A percentile compares a stretch with the other conserved stretches of the same genome.
phyloP scores from a whole-genome alignment of 306 rosid genomes.

The Cucurbita argyrosperma region DNA sequence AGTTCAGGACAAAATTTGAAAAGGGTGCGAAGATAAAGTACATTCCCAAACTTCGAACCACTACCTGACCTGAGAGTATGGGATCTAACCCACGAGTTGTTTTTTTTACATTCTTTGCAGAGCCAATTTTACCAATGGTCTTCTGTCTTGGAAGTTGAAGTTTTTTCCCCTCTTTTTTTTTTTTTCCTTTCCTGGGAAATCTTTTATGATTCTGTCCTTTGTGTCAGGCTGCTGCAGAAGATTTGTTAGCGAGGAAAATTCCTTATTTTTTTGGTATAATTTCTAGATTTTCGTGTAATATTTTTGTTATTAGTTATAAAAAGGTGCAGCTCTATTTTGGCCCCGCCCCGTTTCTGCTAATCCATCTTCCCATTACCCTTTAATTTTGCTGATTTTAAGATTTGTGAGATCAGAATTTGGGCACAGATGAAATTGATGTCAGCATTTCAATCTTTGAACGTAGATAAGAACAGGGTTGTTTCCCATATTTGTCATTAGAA shows the following conservation, averaged over 20 bases:
- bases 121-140: slow-evolving; percentile 51
- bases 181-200: slow-evolving; percentile 16
- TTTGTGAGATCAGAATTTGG: background rate
- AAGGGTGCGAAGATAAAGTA: slow-evolving; percentile 36
- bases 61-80: slow-evolving; percentile 22
- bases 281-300: slow-evolving; percentile 8
- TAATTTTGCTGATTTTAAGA: background rate
- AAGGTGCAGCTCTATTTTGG: slow-evolving; percentile 2
- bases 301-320: background rate
- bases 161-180: background rate
- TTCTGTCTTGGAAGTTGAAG: slow-evolving; percentile 47
- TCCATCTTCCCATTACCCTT: too few relatives aligned
- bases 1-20: slow-evolving; percentile 30
- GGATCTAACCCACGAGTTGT: slow-evolving; percentile 18
- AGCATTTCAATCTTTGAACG: too few relatives aligned
- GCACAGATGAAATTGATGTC: too few relatives aligned
- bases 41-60: slow-evolving; percentile 37
- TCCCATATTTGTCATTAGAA: too few relatives aligned
- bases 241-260: slow-evolving; percentile 18
- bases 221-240: slow-evolving; percentile 20
- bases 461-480: too few relatives aligned
- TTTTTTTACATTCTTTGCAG: slow-evolving; percentile 30
- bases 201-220: slow-evolving; percentile 20
- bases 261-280: slow-evolving; percentile 10
- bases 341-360: background rate